Conservation (phyloP, 805 yeast species). For the Candida takata region DNA sequence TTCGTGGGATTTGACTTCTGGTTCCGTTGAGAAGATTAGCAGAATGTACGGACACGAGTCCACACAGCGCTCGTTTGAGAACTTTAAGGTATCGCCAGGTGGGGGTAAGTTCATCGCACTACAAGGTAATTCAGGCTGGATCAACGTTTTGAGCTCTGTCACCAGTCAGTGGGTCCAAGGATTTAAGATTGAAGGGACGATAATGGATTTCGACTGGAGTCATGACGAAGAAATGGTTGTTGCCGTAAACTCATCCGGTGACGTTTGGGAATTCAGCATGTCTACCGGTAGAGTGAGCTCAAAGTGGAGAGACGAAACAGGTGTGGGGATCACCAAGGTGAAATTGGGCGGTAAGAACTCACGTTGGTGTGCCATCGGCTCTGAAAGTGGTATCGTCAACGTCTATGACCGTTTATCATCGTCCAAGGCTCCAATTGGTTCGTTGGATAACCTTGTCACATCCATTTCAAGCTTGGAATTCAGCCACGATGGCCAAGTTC, state of each 20-base stretch:
- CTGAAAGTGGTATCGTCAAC: constrained; percentile 82
- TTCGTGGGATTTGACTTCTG: constrained; percentile 78
- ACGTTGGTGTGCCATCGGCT: constrained; percentile 86
- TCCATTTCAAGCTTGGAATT: constrained; percentile 68
- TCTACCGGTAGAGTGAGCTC: constrained; percentile 41
- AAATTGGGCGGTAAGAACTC: constrained; percentile 63
- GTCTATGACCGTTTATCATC: constrained; percentile 55
- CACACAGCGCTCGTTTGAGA: constrained; percentile 80
- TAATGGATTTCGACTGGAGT: constrained; percentile 74
- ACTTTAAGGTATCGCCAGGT: constrained; percentile 64
- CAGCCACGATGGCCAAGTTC: constrained; percentile 81
- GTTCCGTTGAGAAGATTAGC: constrained; percentile 74
- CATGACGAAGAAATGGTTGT: constrained; percentile 39
- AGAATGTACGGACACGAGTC: constrained; percentile 89
- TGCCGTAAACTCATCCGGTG: constrained; percentile 72
- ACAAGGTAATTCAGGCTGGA: constrained; percentile 85
- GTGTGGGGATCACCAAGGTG: constrained; percentile 74
- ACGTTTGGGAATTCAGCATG: constrained; percentile 79
- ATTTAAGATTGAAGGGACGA: constrained; percentile 81
- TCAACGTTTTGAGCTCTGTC: constrained; percentile 66
- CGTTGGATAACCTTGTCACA: constrained; percentile 75
- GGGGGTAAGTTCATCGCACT: constrained; percentile 74
- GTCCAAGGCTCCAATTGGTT: constrained; percentile 48
- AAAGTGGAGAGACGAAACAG: constrained; percentile 83
- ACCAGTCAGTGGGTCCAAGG: constrained; percentile 87